Conservation (phyloP, 164 flowering plant genomes). For the Aristolochia contorta region DNA sequence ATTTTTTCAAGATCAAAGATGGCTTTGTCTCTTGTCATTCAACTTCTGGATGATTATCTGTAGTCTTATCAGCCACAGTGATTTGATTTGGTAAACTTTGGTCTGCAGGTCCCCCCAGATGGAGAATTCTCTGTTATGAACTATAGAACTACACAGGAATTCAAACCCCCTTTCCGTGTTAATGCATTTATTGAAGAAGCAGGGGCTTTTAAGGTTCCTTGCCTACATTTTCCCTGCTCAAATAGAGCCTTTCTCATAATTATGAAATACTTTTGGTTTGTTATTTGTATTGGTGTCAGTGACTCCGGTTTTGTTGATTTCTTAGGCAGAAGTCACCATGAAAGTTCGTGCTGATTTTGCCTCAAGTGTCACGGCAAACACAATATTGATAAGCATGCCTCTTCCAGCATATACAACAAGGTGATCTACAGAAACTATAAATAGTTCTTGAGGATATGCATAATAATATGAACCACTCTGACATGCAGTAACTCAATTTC, state of each 20-base stretch:
- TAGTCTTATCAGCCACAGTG: too few species aligned
- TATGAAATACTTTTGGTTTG: too few species aligned
- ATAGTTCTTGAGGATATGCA: too few species aligned
- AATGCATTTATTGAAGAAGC: constrained; percentile 86
- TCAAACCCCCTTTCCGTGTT: constrained; percentile 88
- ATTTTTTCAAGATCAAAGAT: too few species aligned
- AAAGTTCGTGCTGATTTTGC: constrained; percentile 81
- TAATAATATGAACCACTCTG: too few species aligned
- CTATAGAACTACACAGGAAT: constrained; percentile 93
- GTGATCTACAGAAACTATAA: constrained; percentile 17
- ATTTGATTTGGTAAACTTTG: background rate
- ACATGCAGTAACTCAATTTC: too few species aligned
- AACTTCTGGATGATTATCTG: too few species aligned
- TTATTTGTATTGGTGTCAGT: constrained; percentile 7
- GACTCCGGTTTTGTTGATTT: constrained; percentile 1
- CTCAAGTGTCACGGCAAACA: constrained; percentile 73
- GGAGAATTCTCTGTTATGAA: constrained; percentile 99
- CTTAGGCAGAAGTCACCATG: constrained; percentile 87
- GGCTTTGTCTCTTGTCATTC: too few species aligned
- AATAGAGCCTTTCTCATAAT: too few species aligned
- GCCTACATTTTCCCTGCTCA: background rate
- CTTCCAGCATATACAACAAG: constrained; percentile 76
- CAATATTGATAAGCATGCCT: constrained; percentile 71
- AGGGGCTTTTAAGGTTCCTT: constrained; percentile 60
- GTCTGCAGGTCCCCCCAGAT: constrained; percentile 77